A percentile compares a stretch with the other conserved stretches of the same genome.
These are phyloP conservation scores for Chalciporus piperatus DNA, from an alignment of 768 basidiomycete species.

Conservation along the genomic window DNA sequence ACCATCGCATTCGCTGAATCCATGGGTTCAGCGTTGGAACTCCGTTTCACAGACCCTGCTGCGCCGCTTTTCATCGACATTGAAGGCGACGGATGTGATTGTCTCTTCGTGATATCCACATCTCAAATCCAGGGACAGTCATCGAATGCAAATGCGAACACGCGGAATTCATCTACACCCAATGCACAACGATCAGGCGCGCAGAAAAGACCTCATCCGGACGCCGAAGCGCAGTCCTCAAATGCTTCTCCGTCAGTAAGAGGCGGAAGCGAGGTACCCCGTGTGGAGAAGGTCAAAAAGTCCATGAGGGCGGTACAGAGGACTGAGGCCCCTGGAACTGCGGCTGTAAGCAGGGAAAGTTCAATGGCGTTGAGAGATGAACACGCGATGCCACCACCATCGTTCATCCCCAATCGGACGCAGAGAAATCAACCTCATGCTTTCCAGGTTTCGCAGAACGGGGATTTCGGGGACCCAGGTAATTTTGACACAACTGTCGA, in stretches of 20 bases:
- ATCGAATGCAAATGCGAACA: slow-evolving; percentile 14
- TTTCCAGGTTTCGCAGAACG: slow-evolving; percentile 17
- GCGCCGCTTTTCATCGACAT: slow-evolving; percentile 77
- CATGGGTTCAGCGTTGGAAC: slow-evolving; percentile 57
- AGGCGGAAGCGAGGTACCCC: slow-evolving; percentile 35
- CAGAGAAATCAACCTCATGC: slow-evolving; percentile 7
- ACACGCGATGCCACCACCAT: slow-evolving; percentile 42
- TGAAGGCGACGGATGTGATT: slow-evolving; percentile 62
- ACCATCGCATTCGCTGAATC: slow-evolving; percentile 78
- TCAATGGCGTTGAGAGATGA: slow-evolving; percentile 18
- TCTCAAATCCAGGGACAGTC: slow-evolving; percentile 48
- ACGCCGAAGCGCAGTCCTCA: slow-evolving; percentile 31
- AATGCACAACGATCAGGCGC: slow-evolving; percentile 8
- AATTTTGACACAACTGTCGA: slow-evolving; percentile 1
- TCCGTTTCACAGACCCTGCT: slow-evolving; percentile 74
- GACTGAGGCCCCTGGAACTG: slow-evolving; percentile 19
- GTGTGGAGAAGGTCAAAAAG: slow-evolving; percentile 44
- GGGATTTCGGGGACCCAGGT: slow-evolving; percentile 16
- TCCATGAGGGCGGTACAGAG: slow-evolving; percentile 37
- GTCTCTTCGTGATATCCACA: slow-evolving; percentile 78
- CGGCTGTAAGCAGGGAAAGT: slow-evolving; percentile 9
- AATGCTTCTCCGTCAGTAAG: slow-evolving; percentile 16
- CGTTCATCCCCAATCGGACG: slow-evolving; percentile 14
- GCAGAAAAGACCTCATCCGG: slow-evolving; percentile 22
- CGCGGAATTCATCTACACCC: slow-evolving; percentile 18